Evolutionary conservation across 2,329 filamentous ascomycete genomes (phyloP).

Genomic region (Phaeoacremonium minimum): DNA sequence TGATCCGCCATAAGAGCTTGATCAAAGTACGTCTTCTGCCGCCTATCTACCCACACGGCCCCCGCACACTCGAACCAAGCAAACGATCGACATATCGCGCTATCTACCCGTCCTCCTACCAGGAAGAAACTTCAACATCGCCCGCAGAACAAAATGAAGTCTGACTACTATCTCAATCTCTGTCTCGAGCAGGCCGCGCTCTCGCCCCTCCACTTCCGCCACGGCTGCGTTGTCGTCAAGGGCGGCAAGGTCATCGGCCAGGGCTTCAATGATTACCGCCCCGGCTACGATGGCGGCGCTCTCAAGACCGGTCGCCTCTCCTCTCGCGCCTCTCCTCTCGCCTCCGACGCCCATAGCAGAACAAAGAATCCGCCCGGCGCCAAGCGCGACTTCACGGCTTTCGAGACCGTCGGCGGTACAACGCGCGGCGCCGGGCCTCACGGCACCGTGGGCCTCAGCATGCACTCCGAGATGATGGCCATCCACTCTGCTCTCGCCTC

Average conservation of each 20-base stretch:
- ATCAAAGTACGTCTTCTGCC: too few species aligned
- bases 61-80: too few species aligned
- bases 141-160: conserved; percentile 12
- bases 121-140: too few species aligned
- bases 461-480: conserved; percentile 54
- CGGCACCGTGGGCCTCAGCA: conserved; percentile 38
- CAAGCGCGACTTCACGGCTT: conserved; percentile 28
- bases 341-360: conserved; percentile 31
- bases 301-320: conserved; percentile 40
- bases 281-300: conserved; percentile 43
- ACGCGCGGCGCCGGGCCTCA: conserved; percentile 23
- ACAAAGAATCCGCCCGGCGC: conserved; percentile 19
- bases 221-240: conserved; percentile 41
- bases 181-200: conserved; percentile 47
- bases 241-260: conserved; percentile 49
- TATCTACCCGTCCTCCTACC: too few species aligned
- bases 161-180: conserved; percentile 40
- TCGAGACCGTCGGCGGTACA: conserved; percentile 22
- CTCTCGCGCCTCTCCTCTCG: conserved; percentile 24
- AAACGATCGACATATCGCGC: too few species aligned
- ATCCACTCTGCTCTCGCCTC: conserved; percentile 43
- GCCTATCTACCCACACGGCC: too few species aligned
- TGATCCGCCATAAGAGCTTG: too few species aligned
- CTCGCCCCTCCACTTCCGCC: conserved; percentile 43
- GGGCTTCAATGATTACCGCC: conserved; percentile 44